Percentiles rank a stretch among this genome's conserved stretches.
These are phyloP conservation scores for Linnemannia zychae DNA, from an alignment of 192 early-diverging fungal species.

Conservation along the genomic window DNA sequence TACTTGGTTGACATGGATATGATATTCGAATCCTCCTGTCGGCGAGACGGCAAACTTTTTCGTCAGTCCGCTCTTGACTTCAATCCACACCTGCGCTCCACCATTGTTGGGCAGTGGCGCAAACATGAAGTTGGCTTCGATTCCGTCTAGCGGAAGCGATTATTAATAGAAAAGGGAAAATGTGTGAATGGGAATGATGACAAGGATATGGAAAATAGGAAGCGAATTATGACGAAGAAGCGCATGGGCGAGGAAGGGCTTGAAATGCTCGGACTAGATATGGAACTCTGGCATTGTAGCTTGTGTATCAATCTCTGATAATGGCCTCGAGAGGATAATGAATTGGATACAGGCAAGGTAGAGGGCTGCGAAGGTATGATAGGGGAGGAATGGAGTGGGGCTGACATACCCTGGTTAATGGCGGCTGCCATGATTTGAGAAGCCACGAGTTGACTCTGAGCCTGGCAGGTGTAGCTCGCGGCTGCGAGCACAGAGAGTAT, in stretches of 20 bases:
- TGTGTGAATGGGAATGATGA: not conserved
- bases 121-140: conserved; percentile 33
- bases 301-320: too few species aligned
- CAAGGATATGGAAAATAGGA: not conserved
- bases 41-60: conserved; percentile 7
- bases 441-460: not conserved
- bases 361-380: not conserved
- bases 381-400: not conserved
- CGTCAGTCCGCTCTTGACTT: conserved; percentile 11
- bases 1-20: conserved; percentile 25
- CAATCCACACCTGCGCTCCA: conserved; percentile 15
- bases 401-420: conserved; percentile 10
- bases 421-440: conserved; percentile 5
- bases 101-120: not conserved
- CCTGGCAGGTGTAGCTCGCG: conserved; percentile 7
- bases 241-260: not conserved
- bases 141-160: too few species aligned
- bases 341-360: not conserved
- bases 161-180: too few species aligned
- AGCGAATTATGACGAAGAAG: not conserved
- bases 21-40: conserved; percentile 32
- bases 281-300: too few species aligned
- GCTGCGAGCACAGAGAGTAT: conserved; percentile 3
- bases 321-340: too few species aligned
- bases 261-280: not conserved